Evolutionary conservation across 768 basidiomycete species (phyloP), one percentile per base, ranked within the genome.

Genomic region (Psilocybe tampanensis): DNA sequence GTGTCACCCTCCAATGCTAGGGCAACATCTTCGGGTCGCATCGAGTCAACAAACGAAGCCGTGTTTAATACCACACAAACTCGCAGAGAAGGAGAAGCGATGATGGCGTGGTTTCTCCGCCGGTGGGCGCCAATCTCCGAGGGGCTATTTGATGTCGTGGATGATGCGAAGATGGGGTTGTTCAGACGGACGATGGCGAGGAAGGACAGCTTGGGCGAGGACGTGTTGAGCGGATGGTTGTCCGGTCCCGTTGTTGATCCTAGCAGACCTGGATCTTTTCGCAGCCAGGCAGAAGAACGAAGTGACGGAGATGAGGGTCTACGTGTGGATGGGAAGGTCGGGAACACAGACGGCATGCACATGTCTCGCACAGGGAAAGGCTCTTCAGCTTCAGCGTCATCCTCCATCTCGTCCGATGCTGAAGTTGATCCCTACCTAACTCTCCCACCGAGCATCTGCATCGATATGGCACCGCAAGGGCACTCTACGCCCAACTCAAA

Each of bases 71-170:
- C 45, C 23, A 55, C 54, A 3, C 54, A 47, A 11, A 55, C 54
- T n/a, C 32, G 52, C 9, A 59, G 53, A 32, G 59, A 63, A 23
- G 69, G 70, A 15, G 64, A 69, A 47, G 57, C 60, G 0, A 71
- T 74, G 68, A 67, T 74, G 67, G 54, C 59, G 21, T 76, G 73
- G 73, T 70, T 76, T 44, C 62, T 74, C 5, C 67, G 68, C 8
- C 68, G 72, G 12, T 74, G 74, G 73, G 66, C 64, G 3, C 54
- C 60, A 2, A 65, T 76, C 15, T 70, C 70, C n/a, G 70, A 68
- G 15, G 67, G 64, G 2, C 63, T 76, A 34, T 74, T 74, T 48
- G 65, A 68, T 21, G 61, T 69, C 9, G 51, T 63, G 1, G 64
- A 66, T 8, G 63, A 59, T 36, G 60, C 47, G 48, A 56, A 56